phyloP scores from a whole-genome alignment of 73 alveolate genomes.

The Durusdinium trenchii region DNA sequence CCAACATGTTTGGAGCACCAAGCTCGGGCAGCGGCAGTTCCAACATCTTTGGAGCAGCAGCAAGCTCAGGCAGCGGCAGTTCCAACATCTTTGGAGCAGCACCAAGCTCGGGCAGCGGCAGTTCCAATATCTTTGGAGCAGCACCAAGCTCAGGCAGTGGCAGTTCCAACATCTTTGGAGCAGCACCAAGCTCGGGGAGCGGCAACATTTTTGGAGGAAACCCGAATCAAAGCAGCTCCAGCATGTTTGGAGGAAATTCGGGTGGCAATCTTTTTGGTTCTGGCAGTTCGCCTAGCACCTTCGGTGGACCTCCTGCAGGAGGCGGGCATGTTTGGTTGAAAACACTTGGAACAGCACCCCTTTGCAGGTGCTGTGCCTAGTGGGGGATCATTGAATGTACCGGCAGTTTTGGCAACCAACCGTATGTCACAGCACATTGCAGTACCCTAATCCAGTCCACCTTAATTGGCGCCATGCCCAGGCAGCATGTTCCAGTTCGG shows the following conservation, averaged over 20 bases:
- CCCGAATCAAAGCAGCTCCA: slow-evolving; percentile 39
- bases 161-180: slow-evolving; percentile 15
- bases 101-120: background rate
- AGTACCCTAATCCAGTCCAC: too few relatives aligned
- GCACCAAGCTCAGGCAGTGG: background rate
- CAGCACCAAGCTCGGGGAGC: background rate
- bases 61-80: background rate
- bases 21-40: slow-evolving; percentile 29
- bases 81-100: slow-evolving; percentile 28
- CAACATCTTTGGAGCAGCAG: slow-evolving; percentile 53
- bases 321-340: too few relatives aligned
- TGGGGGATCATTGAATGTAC: too few relatives aligned
- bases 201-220: slow-evolving; percentile 24
- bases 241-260: background rate
- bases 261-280: background rate
- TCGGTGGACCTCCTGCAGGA: background rate
- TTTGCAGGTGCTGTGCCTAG: too few relatives aligned
- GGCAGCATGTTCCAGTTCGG: too few relatives aligned
- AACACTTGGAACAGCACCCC: too few relatives aligned
- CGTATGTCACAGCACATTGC: too few relatives aligned
- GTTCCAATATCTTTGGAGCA: slow-evolving; percentile 42
- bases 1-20: slow-evolving; percentile 50
- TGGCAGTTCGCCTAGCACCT: background rate
- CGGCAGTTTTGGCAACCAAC: too few relatives aligned
- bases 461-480: too few relatives aligned